Conservation (phyloP, 2,329 filamentous ascomycete genomes). For the Cercospora zeina region DNA sequence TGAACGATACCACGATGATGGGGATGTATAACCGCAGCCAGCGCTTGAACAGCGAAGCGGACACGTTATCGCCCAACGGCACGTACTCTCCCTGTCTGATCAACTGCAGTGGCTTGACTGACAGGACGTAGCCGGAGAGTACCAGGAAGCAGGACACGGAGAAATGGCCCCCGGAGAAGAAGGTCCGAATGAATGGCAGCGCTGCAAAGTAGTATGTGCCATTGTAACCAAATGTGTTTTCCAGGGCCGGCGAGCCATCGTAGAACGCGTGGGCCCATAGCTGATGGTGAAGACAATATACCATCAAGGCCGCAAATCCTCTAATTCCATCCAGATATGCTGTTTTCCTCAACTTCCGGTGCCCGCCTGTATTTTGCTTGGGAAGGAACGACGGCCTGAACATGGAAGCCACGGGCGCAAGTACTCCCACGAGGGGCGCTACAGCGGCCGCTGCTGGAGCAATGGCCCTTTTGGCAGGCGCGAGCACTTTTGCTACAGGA, state of each 20-base stretch:
- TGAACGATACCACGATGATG: slow-evolving; percentile 57
- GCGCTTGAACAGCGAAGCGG: slow-evolving; percentile 53
- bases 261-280: slow-evolving; percentile 53
- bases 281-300: slow-evolving; percentile 64
- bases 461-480: slow-evolving; percentile 19
- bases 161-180: slow-evolving; percentile 64
- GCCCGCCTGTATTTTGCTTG: slow-evolving; percentile 20
- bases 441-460: slow-evolving; percentile 22
- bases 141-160: slow-evolving; percentile 58
- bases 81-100: slow-evolving; percentile 37
- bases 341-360: slow-evolving; percentile 48
- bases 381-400: slow-evolving; percentile 27
- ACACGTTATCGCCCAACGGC: slow-evolving; percentile 46
- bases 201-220: slow-evolving; percentile 52
- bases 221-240: slow-evolving; percentile 46
- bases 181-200: slow-evolving; percentile 59
- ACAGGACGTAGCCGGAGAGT: slow-evolving; percentile 56
- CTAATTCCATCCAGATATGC: slow-evolving; percentile 66
- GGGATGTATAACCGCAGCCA: slow-evolving; percentile 55
- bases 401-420: slow-evolving; percentile 23
- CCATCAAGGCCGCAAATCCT: slow-evolving; percentile 66
- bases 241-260: slow-evolving; percentile 25
- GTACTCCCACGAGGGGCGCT: slow-evolving; percentile 20
- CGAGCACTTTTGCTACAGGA: slow-evolving; percentile 18
- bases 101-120: slow-evolving; percentile 48